Conservation (phyloP, 257 asterid species). For the Capsicum chinense region DNA sequence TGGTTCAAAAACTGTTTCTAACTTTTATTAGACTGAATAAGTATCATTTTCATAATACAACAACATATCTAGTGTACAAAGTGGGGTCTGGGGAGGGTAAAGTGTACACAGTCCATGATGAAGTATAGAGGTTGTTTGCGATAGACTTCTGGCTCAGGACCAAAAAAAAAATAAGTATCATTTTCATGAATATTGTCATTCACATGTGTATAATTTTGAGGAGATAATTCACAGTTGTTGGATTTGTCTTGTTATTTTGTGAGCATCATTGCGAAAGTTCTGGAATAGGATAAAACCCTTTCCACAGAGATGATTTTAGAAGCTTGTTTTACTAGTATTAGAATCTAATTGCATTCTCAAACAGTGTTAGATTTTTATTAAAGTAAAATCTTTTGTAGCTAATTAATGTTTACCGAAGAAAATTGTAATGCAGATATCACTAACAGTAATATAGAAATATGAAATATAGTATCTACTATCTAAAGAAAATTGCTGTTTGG, state of each 20-base stretch:
- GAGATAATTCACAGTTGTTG: slow-evolving; percentile 15
- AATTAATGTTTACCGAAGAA: not conserved
- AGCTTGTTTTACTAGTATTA: slow-evolving; percentile 2
- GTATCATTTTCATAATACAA: not conserved
- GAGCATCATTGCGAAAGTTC: not conserved
- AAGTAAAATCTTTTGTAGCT: not conserved
- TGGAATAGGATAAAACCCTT: not conserved
- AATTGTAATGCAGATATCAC: not conserved
- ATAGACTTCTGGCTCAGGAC: too few species aligned
- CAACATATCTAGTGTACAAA: too few species aligned
- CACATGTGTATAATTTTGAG: not conserved
- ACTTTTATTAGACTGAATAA: not conserved
- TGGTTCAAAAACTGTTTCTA: not conserved
- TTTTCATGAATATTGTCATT: slow-evolving; percentile 12
- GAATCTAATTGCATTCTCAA: not conserved
- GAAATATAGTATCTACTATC: not conserved
- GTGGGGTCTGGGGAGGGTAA: too few species aligned
- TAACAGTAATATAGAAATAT: not conserved
- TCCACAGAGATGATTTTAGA: not conserved
- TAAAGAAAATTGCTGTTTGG: not conserved
- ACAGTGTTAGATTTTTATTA: not conserved
- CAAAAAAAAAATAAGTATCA: not conserved
- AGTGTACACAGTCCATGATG: too few species aligned
- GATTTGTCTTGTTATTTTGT: slow-evolving; percentile 1
- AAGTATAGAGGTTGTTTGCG: too few species aligned